Conservation (phyloP, 768 basidiomycete species). For the Lactarius sanguifluus region DNA sequence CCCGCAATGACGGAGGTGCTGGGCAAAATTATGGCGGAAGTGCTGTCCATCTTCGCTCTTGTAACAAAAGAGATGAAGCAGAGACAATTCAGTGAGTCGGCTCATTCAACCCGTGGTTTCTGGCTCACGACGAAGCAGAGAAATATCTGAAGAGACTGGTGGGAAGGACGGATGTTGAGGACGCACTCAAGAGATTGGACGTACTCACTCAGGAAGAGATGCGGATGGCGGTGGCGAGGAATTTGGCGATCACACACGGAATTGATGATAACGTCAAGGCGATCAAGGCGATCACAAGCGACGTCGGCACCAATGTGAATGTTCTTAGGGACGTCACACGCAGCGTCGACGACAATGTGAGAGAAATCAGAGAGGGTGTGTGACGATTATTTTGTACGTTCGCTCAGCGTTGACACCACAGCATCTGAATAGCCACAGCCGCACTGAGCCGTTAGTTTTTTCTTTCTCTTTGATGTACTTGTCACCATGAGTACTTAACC, state of each 20-base stretch:
- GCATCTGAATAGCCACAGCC: not conserved
- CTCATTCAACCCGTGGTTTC: not conserved
- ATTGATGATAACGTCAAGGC: not conserved
- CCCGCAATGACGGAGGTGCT: not conserved
- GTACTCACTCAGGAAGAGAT: constrained; percentile 10
- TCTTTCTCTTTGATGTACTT: too few species aligned
- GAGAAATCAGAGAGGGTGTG: not conserved
- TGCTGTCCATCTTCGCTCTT: not conserved
- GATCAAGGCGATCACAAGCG: not conserved
- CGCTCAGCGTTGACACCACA: not conserved
- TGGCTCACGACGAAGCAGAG: not conserved
- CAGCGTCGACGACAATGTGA: not conserved
- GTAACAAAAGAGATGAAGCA: constrained; percentile 7
- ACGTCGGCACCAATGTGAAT: not conserved
- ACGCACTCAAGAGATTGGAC: constrained; percentile 6
- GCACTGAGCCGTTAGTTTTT: not conserved
- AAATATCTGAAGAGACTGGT: not conserved
- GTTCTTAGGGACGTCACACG: not conserved
- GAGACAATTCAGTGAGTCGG: not conserved
- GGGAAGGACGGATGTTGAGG: not conserved
- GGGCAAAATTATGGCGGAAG: constrained; percentile 4
- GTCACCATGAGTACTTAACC: not conserved
- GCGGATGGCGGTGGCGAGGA: not conserved
- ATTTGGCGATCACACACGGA: not conserved
- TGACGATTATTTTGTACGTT: too few species aligned